phyloP scores from a whole-genome alignment of 352 stramenopile genomes.

The Globisporangium carolinianum region DNA sequence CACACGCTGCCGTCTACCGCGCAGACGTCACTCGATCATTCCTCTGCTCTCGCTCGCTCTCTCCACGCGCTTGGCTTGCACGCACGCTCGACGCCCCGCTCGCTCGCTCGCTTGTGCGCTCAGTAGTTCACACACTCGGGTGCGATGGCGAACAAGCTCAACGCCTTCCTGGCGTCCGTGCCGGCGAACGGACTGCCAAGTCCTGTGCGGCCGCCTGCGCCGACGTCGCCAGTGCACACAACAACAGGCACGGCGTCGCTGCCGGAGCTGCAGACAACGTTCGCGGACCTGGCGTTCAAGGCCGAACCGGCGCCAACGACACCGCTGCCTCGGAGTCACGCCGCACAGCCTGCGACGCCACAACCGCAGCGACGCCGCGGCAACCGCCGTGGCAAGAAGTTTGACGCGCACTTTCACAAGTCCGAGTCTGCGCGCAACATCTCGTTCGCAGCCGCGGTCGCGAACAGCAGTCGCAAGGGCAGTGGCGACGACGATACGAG shows the following conservation, averaged over 20 bases:
- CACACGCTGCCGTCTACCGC: no score
- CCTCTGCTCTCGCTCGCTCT: constrained; percentile 3
- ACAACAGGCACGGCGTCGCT: constrained; percentile 18
- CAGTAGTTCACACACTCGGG: background rate
- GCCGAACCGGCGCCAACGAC: constrained; percentile 1
- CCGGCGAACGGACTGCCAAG: constrained; percentile 46
- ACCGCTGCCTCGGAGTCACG: constrained; percentile 1
- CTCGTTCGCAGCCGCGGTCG: constrained; percentile 15
- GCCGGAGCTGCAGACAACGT: constrained; percentile 13
- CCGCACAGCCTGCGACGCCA: constrained; percentile 30
- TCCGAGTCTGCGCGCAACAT: constrained; percentile 18
- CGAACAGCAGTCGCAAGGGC: constrained; percentile 7
- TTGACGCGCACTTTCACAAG: constrained; percentile 18
- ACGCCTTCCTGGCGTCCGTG: constrained; percentile 68
- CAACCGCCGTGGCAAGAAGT: constrained; percentile 17
- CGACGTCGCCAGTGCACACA: constrained; percentile 1
- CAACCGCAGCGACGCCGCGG: constrained; percentile 29
- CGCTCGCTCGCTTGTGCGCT: constrained; percentile 6
- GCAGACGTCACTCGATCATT: background rate
- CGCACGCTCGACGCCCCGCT: no score
- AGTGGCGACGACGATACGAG: constrained; percentile 9
- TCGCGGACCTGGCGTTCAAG: no score
- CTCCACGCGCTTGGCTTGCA: no score
- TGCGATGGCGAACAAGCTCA: constrained; percentile 61
- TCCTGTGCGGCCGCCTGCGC: constrained; percentile 10